A percentile compares a stretch with the other conserved stretches of the same genome.
Conservation (phyloP, 1,284 basidiomycete species). For the Leccinum griseonigrum region DNA sequence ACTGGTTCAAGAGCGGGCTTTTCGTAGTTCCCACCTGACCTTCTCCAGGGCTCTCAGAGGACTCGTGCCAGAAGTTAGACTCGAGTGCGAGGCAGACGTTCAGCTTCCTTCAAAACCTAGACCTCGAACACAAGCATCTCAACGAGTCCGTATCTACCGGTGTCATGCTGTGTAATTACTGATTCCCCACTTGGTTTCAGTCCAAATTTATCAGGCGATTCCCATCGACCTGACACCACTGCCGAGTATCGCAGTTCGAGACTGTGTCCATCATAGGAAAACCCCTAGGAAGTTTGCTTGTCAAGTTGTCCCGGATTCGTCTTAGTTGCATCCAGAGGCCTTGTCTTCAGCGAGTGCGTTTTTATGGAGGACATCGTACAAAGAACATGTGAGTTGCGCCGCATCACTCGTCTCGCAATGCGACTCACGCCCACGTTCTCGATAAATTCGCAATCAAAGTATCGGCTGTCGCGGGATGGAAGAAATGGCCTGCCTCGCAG, state of each 20-base stretch:
- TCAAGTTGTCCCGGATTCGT: background rate
- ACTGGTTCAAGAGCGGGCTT: background rate
- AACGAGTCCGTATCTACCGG: background rate
- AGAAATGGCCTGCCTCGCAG: constrained; percentile 14
- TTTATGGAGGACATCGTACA: constrained; percentile 13
- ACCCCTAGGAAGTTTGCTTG: background rate
- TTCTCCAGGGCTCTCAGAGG: background rate
- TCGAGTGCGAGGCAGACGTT: background rate
- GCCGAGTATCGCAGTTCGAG: background rate
- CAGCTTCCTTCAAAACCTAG: background rate
- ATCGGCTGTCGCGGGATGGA: constrained; percentile 16
- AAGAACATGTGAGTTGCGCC: constrained; percentile 12
- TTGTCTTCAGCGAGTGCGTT: background rate
- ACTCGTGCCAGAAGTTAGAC: background rate
- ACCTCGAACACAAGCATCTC: background rate
- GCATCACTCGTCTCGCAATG: background rate
- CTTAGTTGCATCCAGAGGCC: background rate
- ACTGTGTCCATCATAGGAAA: background rate
- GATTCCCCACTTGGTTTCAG: background rate
- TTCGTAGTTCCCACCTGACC: background rate
- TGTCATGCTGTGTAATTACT: background rate
- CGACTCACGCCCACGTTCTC: constrained; percentile 2
- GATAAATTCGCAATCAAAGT: constrained; percentile 7
- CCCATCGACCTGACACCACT: background rate
- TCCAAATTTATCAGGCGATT: background rate